Evolutionary conservation across 257 asterid genomes (phyloP).

Genomic region (Solanum dulcamara): DNA sequence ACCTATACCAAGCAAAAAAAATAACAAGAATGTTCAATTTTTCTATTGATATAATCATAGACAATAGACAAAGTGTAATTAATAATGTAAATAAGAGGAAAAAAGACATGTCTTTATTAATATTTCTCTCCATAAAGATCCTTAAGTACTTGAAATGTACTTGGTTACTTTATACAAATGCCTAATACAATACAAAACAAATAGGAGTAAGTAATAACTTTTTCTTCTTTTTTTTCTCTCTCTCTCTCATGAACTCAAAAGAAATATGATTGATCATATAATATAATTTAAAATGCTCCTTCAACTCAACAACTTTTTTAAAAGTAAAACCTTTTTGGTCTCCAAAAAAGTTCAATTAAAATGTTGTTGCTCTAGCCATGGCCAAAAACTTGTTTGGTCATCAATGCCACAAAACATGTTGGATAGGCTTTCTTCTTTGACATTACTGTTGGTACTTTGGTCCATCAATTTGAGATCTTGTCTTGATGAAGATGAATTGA

Average conservation of each 20-base stretch:
- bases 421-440: slow-evolving; percentile 76
- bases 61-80: background rate
- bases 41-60: background rate
- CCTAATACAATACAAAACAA: background rate
- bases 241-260: background rate
- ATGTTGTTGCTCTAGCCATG: slow-evolving; percentile 87
- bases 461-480: slow-evolving; percentile 44
- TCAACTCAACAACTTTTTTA: background rate
- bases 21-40: background rate
- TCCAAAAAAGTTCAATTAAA: slow-evolving; percentile 31
- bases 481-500: slow-evolving; percentile 11
- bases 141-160: background rate
- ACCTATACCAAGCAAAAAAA: background rate
- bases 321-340: background rate
- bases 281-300: background rate
- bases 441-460: slow-evolving; percentile 13
- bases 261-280: background rate
- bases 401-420: slow-evolving; percentile 75
- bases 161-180: slow-evolving; percentile 8
- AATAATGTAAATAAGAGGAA: background rate
- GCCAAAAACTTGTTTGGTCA: slow-evolving; percentile 92
- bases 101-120: background rate
- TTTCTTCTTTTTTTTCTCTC: no score
- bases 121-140: slow-evolving; percentile 9
- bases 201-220: background rate